phyloP scores from a whole-genome alignment of 2,329 filamentous ascomycete species.

The Stagonosporopsis rhizophila region DNA sequence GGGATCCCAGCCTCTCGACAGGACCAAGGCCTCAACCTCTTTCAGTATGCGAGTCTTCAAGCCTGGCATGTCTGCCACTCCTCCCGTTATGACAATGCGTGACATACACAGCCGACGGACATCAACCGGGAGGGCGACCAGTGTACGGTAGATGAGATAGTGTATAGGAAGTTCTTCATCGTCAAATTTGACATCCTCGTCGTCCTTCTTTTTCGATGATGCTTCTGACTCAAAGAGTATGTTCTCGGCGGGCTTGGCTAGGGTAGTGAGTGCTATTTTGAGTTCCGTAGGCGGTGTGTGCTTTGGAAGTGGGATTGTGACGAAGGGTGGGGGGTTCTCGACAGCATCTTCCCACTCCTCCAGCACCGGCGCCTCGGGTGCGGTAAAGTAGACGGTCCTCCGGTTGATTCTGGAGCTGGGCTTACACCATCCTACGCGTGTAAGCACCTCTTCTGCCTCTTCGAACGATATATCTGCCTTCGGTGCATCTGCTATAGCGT shows the following conservation, averaged over 20 bases:
- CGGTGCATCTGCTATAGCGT: conserved; percentile 31
- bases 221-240: conserved; percentile 71
- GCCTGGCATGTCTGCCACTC: conserved; percentile 78
- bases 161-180: conserved; percentile 86
- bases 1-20: conserved; percentile 76
- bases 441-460: conserved; percentile 80
- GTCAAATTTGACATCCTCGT: conserved; percentile 62
- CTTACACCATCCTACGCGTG: conserved; percentile 78
- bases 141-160: conserved; percentile 74
- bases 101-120: conserved; percentile 86
- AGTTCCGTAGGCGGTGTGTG: conserved; percentile 58
- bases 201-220: conserved; percentile 54
- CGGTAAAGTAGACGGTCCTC: conserved; percentile 42
- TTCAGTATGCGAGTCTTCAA: conserved; percentile 78
- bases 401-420: conserved; percentile 39
- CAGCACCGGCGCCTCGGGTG: conserved; percentile 48
- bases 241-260: conserved; percentile 78
- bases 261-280: conserved; percentile 70
- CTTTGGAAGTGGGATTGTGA: conserved; percentile 45
- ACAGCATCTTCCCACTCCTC: conserved; percentile 54
- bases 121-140: conserved; percentile 80
- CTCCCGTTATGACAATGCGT: conserved; percentile 85
- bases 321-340: conserved; percentile 41
- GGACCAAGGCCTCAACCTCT: conserved; percentile 73
- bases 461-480: conserved; percentile 63